phyloP scores from a whole-genome alignment of 2,329 filamentous ascomycete species.

The Sporothrix pseudoabietina region DNA sequence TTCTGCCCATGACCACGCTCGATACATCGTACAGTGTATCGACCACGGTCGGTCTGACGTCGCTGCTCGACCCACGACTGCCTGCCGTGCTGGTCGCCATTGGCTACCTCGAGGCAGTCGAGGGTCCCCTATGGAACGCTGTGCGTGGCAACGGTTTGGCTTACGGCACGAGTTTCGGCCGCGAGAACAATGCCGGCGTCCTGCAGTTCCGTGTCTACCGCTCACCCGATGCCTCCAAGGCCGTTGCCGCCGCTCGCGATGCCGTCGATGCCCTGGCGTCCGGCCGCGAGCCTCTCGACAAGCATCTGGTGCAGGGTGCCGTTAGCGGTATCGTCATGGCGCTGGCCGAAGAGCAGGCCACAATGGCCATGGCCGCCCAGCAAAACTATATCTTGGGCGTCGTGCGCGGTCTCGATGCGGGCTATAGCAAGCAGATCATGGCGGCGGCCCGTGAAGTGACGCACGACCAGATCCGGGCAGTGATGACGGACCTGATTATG shows the following conservation, averaged over 20 bases:
- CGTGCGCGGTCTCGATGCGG: conserved; percentile 71
- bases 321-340: conserved; percentile 85
- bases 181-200: conserved; percentile 76
- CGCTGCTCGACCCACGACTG: conserved; percentile 73
- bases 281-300: conserved; percentile 72
- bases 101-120: conserved; percentile 87
- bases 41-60: conserved; percentile 71
- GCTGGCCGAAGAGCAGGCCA: conserved; percentile 86
- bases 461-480: conserved; percentile 73
- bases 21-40: conserved; percentile 88
- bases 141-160: conserved; percentile 92
- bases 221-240: conserved; percentile 85
- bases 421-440: conserved; percentile 77
- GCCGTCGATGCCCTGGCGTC: conserved; percentile 74
- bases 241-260: conserved; percentile 73
- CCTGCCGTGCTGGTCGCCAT: conserved; percentile 86
- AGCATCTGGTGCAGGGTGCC: conserved; percentile 81
- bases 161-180: conserved; percentile 80
- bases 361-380: conserved; percentile 77
- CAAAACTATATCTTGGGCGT: conserved; percentile 83
- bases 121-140: conserved; percentile 91
- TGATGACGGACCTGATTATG: conserved; percentile 73
- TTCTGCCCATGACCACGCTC: conserved; percentile 88
- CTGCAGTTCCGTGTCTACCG: conserved; percentile 86
- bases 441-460: conserved; percentile 77